phyloP scores from a whole-genome alignment of 345 rosid species.

The Eucalyptus rudis region DNA sequence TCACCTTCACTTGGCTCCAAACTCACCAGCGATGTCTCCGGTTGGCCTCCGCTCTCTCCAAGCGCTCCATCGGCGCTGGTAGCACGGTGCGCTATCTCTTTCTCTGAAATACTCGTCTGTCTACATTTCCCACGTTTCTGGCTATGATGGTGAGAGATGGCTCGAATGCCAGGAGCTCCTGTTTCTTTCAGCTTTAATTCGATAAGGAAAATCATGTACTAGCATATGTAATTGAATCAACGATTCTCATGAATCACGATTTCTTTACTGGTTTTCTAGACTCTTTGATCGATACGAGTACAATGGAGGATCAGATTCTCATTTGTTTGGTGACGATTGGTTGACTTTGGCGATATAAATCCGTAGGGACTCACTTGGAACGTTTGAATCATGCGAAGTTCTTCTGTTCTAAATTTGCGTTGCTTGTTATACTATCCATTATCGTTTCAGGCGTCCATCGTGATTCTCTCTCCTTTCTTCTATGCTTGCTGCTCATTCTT shows the following conservation, averaged over 20 bases:
- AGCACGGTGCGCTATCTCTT: constrained; percentile 39
- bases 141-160: not conserved
- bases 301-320: not conserved
- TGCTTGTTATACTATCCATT: not conserved
- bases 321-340: not conserved
- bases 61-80: constrained; percentile 56
- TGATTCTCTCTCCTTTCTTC: not conserved
- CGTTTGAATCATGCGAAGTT: not conserved
- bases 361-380: not conserved
- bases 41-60: constrained; percentile 73
- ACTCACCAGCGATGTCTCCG: constrained; percentile 76
- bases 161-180: not conserved
- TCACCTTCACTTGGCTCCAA: constrained; percentile 62
- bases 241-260: not conserved
- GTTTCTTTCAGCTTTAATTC: not conserved
- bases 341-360: not conserved
- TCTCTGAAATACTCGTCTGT: not conserved
- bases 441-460: not conserved
- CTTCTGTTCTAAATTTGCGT: not conserved
- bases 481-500: not conserved
- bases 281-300: not conserved
- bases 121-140: not conserved
- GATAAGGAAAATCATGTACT: not conserved
- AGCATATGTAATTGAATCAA: not conserved
- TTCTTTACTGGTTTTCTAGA: not conserved